A percentile compares a stretch with the other conserved stretches of the same genome.
Evolutionary conservation across 139 green algal genomes (phyloP).

Genomic region (Chlamydomonas eustigma): DNA sequence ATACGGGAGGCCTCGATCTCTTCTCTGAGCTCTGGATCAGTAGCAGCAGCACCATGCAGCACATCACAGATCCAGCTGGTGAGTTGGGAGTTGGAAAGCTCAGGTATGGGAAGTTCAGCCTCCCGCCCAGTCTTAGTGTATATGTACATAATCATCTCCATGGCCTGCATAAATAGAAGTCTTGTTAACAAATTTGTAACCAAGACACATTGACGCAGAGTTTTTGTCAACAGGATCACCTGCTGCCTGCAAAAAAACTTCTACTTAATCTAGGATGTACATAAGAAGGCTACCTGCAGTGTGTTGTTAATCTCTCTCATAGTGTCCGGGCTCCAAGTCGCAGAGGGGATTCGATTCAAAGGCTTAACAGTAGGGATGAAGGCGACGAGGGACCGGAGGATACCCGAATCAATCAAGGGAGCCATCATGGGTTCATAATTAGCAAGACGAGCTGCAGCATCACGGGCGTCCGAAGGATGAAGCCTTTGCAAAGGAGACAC

Average conservation of each 20-base stretch:
- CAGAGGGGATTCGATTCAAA: neutral
- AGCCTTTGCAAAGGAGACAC: neutral
- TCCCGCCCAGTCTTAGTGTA: conserved; percentile 1
- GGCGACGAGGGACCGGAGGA: neutral
- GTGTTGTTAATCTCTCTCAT: conserved; percentile 14
- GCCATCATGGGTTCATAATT: conserved; percentile 4
- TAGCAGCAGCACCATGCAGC: conserved; percentile 1
- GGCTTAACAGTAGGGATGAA: conserved; percentile 8
- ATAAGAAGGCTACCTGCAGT: neutral
- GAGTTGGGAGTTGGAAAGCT: neutral
- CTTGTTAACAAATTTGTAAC: no score
- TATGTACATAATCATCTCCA: conserved; percentile 2
- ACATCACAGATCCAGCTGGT: conserved; percentile 10
- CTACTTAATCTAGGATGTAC: no score
- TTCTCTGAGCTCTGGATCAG: neutral
- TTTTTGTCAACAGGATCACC: no score
- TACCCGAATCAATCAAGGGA: conserved; percentile 2
- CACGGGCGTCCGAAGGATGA: conserved; percentile 1
- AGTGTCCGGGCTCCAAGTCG: neutral
- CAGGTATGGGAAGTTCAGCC: neutral
- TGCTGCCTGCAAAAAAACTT: no score
- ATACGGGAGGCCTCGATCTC: conserved; percentile 1
- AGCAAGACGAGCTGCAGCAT: neutral
- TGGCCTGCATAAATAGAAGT: neutral
- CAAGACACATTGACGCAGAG: no score